Conservation (phyloP, 1,139 yeast genomes). For the Nadsonia commutata region DNA sequence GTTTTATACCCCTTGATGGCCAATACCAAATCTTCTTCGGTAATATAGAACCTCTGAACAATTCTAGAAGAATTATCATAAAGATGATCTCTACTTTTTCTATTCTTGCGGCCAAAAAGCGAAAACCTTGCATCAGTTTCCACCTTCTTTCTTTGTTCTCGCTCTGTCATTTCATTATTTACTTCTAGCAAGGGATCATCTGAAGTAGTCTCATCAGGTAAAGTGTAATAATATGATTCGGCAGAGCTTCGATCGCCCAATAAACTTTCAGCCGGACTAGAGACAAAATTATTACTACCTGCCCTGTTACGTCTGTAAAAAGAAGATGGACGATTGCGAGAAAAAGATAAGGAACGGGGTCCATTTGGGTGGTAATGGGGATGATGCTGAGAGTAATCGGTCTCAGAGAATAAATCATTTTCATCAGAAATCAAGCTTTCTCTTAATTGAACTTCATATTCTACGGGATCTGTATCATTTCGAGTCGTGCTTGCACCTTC, state of each 20-base stretch:
- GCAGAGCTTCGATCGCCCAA: neutral
- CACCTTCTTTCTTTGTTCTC: neutral
- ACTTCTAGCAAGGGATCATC: conserved; percentile 2
- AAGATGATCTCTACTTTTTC: conserved; percentile 1
- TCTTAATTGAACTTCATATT: conserved; percentile 25
- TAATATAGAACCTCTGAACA: conserved; percentile 71
- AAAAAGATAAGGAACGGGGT: neutral
- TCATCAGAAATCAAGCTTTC: conserved; percentile 24
- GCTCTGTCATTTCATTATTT: conserved; percentile 3
- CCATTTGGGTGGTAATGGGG: conserved; percentile 5
- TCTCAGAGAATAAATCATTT: conserved; percentile 8
- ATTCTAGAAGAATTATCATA: conserved; percentile 4
- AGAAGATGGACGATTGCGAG: neutral
- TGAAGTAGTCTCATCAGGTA: neutral
- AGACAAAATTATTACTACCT: neutral
- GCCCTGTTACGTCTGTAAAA: neutral
- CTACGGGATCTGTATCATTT: conserved; percentile 36
- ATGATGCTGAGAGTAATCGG: conserved; percentile 12
- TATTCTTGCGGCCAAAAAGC: conserved; percentile 2
- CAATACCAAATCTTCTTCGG: conserved; percentile 87
- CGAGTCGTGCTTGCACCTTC: conserved; percentile 72
- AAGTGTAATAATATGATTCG: conserved; percentile 2
- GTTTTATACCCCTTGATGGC: conserved; percentile 83
- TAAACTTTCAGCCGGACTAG: neutral
- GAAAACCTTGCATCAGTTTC: conserved; percentile 5